Percentiles rank a stretch among this genome's conserved stretches.
Conservation (phyloP, 2,329 filamentous ascomycete genomes). For the Thielaviopsis musarum region DNA sequence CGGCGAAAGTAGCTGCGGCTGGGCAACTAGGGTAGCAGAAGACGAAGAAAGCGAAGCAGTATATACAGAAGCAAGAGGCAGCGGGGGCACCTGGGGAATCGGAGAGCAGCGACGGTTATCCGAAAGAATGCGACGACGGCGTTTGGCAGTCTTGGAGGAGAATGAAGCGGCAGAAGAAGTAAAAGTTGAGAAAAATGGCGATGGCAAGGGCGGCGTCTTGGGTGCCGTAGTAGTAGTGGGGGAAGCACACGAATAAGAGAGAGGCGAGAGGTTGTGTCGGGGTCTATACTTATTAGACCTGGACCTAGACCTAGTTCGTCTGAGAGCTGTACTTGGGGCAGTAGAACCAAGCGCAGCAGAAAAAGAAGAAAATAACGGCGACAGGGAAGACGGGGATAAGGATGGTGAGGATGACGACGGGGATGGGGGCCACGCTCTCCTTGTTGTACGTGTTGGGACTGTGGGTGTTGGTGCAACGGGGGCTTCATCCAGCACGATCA, state of each 20-base stretch:
- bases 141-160: not conserved
- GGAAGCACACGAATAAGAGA: constrained; percentile 3
- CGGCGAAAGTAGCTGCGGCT: not conserved
- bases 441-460: not conserved
- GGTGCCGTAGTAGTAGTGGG: not conserved
- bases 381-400: not conserved
- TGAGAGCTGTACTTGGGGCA: too few species aligned
- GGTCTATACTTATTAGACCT: not conserved
- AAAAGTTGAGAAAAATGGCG: not conserved
- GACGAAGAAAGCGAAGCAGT: not conserved
- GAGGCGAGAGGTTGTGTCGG: not conserved
- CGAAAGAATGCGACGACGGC: not conserved
- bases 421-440: not conserved
- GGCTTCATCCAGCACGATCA: not conserved
- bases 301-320: too few species aligned
- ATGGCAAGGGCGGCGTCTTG: constrained; percentile 2
- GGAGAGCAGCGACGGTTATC: not conserved
- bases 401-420: not conserved
- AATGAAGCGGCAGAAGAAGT: not conserved
- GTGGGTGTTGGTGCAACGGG: not conserved
- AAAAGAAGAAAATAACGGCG: not conserved
- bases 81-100: constrained; percentile 1
- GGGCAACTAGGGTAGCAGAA: not conserved
- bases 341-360: not conserved
- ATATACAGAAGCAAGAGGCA: not conserved